Evolutionary conservation across 768 basidiomycete genomes (phyloP).

Genomic region (Pleurotus cornucopiae): DNA sequence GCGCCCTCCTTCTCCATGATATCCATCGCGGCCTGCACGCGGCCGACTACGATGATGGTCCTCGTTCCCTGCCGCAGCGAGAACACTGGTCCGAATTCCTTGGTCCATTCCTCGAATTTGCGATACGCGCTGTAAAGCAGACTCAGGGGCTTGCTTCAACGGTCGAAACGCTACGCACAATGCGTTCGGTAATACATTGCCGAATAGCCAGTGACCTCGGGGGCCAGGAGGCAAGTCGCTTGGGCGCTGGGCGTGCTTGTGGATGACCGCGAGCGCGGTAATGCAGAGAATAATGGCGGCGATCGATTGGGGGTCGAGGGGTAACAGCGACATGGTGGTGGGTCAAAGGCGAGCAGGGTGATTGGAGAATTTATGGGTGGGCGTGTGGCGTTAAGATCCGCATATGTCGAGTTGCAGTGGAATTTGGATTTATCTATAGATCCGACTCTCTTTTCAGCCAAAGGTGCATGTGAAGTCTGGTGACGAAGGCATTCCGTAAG

Average conservation of each 20-base stretch:
- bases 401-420: not conserved
- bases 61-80: slow-evolving; percentile 47
- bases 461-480: slow-evolving; percentile 1
- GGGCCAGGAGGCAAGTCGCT: slow-evolving; percentile 41
- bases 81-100: slow-evolving; percentile 59
- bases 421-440: not conserved
- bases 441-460: not conserved
- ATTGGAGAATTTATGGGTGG: not conserved
- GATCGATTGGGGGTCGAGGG: slow-evolving; percentile 23
- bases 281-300: slow-evolving; percentile 25
- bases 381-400: slow-evolving; percentile 6
- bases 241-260: slow-evolving; percentile 18
- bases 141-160: not conserved
- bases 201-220: slow-evolving; percentile 34
- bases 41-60: slow-evolving; percentile 42
- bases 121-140: slow-evolving; percentile 34
- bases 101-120: slow-evolving; percentile 55
- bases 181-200: slow-evolving; percentile 33
- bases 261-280: slow-evolving; percentile 25
- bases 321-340: not conserved
- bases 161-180: slow-evolving; percentile 27
- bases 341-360: not conserved
- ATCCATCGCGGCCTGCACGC: slow-evolving; percentile 50
- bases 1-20: slow-evolving; percentile 69
- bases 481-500: not conserved